Base-by-base conservation (phyloP, 1,139 yeast species). In the Geotrichum histeridarum region DNA sequence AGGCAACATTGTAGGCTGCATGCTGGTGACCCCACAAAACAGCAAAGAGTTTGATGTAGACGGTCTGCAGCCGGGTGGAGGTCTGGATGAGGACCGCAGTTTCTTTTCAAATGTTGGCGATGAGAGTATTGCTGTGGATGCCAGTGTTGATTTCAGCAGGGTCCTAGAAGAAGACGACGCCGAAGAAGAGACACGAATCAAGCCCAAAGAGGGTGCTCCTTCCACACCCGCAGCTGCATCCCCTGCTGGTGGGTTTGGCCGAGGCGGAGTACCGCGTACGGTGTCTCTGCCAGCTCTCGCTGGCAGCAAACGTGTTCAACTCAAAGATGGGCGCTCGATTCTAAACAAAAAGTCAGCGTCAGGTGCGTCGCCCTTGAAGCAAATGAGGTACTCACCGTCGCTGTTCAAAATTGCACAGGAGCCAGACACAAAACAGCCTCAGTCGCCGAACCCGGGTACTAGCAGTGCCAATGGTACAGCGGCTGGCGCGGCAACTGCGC, bases 1-100 rank as follows among this genome's bases (percentile, higher is more conserved):
- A 53, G 91, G 90, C 0, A 62, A 63, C 15, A 75, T 85, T 53
- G 74, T 88, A 55, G 96, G 96, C 0, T 93, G 93, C 55, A 82
- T 86, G n/a, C 64, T 69, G 82, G 93, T 42, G 80, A 84, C 68
- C 74, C 79, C 51, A 12, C 53, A 57, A 14, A 61, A 57, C 45
- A 50, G 53, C 30, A 60, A 57, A 7, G 63, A 63, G 41, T 59
- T 62, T 52, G 60, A 57, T 17, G 56, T 50, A 32, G 35, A 32
- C 35, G 35, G n/a, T n/a, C n/a, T n/a, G n/a, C n/a, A n/a, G n/a
- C n/a, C n/a, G n/a, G n/a, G n/a, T n/a, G n/a, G n/a, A n/a, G n/a
- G n/a, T n/a, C n/a, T n/a, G n/a, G n/a, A n/a, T n/a, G n/a, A n/a
- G n/a, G n/a, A n/a, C n/a, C n/a, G n/a, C n/a, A n/a, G n/a, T n/a